Conservation (phyloP, 2,329 filamentous ascomycete species). For the Fusarium temperatum region DNA sequence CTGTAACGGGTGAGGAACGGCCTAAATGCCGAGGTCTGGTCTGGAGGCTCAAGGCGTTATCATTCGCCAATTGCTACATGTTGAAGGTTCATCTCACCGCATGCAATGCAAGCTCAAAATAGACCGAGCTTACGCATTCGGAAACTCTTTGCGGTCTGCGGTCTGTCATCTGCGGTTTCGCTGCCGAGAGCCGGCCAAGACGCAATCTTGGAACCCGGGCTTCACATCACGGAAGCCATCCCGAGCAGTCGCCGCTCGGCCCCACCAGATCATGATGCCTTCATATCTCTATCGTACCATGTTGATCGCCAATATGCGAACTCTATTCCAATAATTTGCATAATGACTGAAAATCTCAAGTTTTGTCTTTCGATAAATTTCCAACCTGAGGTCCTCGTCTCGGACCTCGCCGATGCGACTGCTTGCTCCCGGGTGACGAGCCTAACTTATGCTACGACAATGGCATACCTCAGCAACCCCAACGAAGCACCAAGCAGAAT, state of each 20-base stretch:
- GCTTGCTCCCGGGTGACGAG: rapidly evolving
- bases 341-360: background rate
- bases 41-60: background rate
- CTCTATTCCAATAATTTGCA: background rate
- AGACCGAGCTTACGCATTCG: background rate
- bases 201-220: rapidly evolving
- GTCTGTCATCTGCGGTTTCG: background rate
- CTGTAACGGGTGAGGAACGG: rapidly evolving
- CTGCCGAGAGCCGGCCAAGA: background rate
- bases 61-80: background rate
- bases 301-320: rapidly evolving
- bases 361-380: background rate
- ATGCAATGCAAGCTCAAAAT: rapidly evolving
- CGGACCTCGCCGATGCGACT: background rate
- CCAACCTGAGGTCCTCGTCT: rapidly evolving
- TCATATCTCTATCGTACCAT: background rate
- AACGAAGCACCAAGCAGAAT: constrained; percentile 6
- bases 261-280: background rate
- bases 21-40: background rate
- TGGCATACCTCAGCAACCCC: constrained; percentile 5
- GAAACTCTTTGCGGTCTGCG: rapidly evolving
- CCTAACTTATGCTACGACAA: background rate
- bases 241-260: background rate
- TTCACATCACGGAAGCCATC: background rate
- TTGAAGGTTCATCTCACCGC: background rate